A percentile compares a stretch with the other conserved stretches of the same genome.
phyloP scores from a whole-genome alignment of 2,329 filamentous ascomycete genomes.

The Huntiella omanensis region DNA sequence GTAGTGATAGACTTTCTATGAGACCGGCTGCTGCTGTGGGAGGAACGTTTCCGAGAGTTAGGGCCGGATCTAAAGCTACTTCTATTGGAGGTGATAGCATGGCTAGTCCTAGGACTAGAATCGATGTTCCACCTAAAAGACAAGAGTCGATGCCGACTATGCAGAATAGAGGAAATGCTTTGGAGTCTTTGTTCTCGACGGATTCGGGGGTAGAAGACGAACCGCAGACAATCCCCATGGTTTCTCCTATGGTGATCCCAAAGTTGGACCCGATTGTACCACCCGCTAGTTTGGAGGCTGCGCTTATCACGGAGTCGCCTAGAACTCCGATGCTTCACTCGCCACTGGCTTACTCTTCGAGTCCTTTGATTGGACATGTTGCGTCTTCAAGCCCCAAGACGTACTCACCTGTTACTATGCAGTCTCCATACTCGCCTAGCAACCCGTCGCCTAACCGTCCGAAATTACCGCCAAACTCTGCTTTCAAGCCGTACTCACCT shows the following conservation, averaged over 20 bases:
- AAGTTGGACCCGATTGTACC: neutral
- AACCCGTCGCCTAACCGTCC: neutral
- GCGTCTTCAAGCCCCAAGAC: constrained; percentile 1
- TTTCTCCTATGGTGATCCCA: neutral
- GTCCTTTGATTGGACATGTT: neutral
- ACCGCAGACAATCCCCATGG: neutral
- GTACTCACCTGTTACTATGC: neutral
- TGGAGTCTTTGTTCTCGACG: constrained; percentile 6
- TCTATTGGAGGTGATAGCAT: neutral
- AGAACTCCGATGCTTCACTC: constrained; percentile 4
- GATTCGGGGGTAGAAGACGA: neutral
- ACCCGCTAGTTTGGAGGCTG: constrained; percentile 5
- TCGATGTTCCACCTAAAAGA: neutral
- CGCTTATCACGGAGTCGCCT: neutral
- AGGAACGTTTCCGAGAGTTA: neutral
- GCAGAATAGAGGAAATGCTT: neutral
- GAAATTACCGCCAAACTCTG: neutral
- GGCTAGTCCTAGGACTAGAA: neutral
- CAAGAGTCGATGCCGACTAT: constrained; percentile 1
- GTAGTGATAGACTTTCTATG: constrained; percentile 8
- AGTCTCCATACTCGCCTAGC: neutral
- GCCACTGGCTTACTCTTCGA: neutral
- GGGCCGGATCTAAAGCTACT: neutral
- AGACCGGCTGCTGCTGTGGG: constrained; percentile 9
- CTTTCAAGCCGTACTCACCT: constrained; percentile 10